A percentile compares a stretch with the other conserved stretches of the same genome.
Conservation (phyloP, 2,329 filamentous ascomycete species). For the Pezicula rhizophila region DNA sequence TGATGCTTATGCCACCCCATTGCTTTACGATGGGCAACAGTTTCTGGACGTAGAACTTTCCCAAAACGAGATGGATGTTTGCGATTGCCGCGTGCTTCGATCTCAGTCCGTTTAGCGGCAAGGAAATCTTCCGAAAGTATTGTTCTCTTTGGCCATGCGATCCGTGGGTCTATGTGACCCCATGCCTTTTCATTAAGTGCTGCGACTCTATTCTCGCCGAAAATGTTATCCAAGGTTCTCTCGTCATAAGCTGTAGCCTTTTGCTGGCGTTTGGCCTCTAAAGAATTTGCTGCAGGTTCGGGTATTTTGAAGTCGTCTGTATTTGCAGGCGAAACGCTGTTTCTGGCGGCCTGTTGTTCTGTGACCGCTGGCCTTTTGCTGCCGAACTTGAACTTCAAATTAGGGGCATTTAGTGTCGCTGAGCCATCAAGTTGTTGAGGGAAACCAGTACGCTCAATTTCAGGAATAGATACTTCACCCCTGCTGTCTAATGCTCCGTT, state of each 20-base stretch:
- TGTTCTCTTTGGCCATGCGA: constrained; percentile 36
- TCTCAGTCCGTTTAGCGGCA: constrained; percentile 40
- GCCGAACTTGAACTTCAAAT: too few species aligned
- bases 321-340: neutral
- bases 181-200: constrained; percentile 20
- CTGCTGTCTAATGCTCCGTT: neutral
- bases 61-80: constrained; percentile 41
- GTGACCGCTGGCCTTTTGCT: neutral
- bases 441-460: too few species aligned
- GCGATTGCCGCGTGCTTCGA: constrained; percentile 37
- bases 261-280: constrained; percentile 2
- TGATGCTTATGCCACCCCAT: constrained; percentile 4
- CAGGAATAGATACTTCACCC: too few species aligned
- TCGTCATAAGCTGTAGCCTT: constrained; percentile 2
- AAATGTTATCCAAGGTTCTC: constrained; percentile 8
- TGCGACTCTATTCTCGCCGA: constrained; percentile 9
- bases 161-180: constrained; percentile 41
- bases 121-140: constrained; percentile 40
- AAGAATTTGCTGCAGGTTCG: neutral
- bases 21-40: neutral
- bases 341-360: neutral
- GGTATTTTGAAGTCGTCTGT: neutral
- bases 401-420: too few species aligned
- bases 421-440: too few species aligned
- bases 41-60: neutral